Percentiles rank a stretch among this genome's conserved stretches.
phyloP scores from a whole-genome alignment of 2,329 filamentous ascomycete species.

The Pseudovirgaria hyperparasitica region DNA sequence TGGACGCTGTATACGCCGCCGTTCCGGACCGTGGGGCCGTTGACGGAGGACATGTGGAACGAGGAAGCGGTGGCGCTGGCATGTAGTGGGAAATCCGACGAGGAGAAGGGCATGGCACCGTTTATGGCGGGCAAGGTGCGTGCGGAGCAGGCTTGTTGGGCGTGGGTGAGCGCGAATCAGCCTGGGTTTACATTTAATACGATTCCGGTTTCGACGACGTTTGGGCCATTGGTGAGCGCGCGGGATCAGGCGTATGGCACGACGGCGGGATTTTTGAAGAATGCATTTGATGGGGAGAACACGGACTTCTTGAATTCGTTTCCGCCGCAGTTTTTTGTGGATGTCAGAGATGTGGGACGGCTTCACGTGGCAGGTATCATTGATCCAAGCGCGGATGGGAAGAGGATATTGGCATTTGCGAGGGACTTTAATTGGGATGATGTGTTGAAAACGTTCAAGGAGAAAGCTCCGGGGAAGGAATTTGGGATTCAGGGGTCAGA shows the following conservation, averaged over 20 bases:
- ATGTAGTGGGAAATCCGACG: constrained; percentile 14
- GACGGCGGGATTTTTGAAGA: constrained; percentile 5
- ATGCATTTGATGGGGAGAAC: constrained; percentile 6
- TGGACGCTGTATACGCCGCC: too few relatives aligned
- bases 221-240: constrained; percentile 7
- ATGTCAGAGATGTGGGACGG: constrained; percentile 11
- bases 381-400: constrained; percentile 6
- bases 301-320: not conserved
- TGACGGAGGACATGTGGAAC: constrained; percentile 20
- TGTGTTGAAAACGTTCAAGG: constrained; percentile 7
- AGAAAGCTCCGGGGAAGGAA: constrained; percentile 5
- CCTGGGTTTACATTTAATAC: constrained; percentile 28
- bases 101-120: constrained; percentile 10
- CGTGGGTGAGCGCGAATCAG: constrained; percentile 26
- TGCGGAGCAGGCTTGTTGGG: constrained; percentile 30
- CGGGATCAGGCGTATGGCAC: constrained; percentile 9
- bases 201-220: constrained; percentile 7
- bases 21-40: constrained; percentile 18
- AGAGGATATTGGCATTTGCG: constrained; percentile 9
- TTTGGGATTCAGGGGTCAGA: too few relatives aligned
- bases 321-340: constrained; percentile 6
- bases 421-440: constrained; percentile 6
- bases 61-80: constrained; percentile 16
- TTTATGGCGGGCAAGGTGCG: constrained; percentile 32
- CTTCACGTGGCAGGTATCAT: constrained; percentile 10